phyloP scores from a whole-genome alignment of 179 eudicot genomes.

The Beta lomatogona region DNA sequence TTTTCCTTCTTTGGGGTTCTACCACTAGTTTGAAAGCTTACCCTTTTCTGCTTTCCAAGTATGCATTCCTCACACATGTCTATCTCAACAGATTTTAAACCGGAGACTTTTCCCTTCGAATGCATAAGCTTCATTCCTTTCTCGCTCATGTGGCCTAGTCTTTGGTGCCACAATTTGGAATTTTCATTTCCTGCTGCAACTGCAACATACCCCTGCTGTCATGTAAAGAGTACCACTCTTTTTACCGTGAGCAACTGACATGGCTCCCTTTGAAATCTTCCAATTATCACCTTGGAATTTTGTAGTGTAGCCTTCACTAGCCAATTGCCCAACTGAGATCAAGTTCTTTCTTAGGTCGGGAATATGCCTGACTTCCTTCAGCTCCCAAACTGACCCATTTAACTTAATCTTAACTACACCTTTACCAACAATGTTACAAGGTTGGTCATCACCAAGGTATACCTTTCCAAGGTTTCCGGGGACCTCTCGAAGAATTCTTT shows the following conservation, averaged over 20 bases:
- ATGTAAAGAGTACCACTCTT: too few species aligned
- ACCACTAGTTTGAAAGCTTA: not conserved
- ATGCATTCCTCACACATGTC: conserved; percentile 12
- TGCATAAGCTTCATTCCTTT: not conserved
- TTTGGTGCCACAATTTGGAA: too few species aligned
- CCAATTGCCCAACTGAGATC: not conserved
- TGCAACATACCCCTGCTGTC: too few species aligned
- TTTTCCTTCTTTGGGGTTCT: not conserved
- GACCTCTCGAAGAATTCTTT: not conserved
- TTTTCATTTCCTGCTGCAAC: too few species aligned
- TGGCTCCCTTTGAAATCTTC: too few species aligned
- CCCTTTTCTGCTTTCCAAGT: conserved; percentile 8
- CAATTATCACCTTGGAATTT: not conserved
- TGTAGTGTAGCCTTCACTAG: too few species aligned
- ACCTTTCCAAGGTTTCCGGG: not conserved
- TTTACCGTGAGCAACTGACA: too few species aligned
- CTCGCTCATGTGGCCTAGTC: not conserved
- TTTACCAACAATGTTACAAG: conserved; percentile 1
- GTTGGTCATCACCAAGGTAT: conserved; percentile 9
- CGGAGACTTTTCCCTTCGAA: not conserved
- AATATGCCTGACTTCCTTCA: too few species aligned
- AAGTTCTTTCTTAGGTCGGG: not conserved
- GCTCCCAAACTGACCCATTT: not conserved
- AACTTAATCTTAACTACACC: not conserved
- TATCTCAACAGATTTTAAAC: not conserved